A percentile compares a stretch with the other conserved stretches of the same genome.
phyloP scores from a whole-genome alignment of 2,329 filamentous ascomycete species.

The Orbilia javanica region DNA sequence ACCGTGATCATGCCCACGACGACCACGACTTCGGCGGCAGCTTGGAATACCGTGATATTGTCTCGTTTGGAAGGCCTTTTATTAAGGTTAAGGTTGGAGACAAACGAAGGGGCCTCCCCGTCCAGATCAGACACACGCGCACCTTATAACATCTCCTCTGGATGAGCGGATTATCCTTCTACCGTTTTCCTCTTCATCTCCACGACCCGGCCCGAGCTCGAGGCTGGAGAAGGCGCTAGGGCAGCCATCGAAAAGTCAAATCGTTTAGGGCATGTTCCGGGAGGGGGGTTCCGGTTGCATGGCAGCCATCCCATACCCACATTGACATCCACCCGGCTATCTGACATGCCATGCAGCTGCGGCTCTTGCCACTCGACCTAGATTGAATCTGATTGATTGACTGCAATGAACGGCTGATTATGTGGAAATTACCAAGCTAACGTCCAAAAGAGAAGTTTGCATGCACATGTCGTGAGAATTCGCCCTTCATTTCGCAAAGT shows the following conservation, averaged over 20 bases:
- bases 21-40: not conserved
- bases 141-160: constrained; percentile 12
- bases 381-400: too few species aligned
- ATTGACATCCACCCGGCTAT: constrained; percentile 37
- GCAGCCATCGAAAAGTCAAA: constrained; percentile 15
- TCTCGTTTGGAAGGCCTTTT: not conserved
- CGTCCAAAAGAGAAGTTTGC: not conserved
- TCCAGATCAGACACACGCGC: not conserved
- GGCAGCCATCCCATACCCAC: constrained; percentile 4
- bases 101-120: not conserved
- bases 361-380: constrained; percentile 38
- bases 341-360: constrained; percentile 33
- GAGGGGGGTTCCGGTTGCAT: constrained; percentile 33
- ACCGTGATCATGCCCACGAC: not conserved
- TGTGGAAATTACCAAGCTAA: constrained; percentile 40
- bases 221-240: not conserved
- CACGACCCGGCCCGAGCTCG: constrained; percentile 27
- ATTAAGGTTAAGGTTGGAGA: not conserved
- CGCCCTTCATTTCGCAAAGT: constrained; percentile 26
- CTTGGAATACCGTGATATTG: constrained; percentile 3
- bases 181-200: constrained; percentile 10
- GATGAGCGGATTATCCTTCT: not conserved
- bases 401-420: constrained; percentile 4
- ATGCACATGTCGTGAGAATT: constrained; percentile 14
- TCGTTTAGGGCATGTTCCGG: constrained; percentile 35